Evolutionary conservation across 2,329 filamentous ascomycete species (phyloP), one percentile per base, ranked within the genome.

Genomic region (Aspergillus nomiae): DNA sequence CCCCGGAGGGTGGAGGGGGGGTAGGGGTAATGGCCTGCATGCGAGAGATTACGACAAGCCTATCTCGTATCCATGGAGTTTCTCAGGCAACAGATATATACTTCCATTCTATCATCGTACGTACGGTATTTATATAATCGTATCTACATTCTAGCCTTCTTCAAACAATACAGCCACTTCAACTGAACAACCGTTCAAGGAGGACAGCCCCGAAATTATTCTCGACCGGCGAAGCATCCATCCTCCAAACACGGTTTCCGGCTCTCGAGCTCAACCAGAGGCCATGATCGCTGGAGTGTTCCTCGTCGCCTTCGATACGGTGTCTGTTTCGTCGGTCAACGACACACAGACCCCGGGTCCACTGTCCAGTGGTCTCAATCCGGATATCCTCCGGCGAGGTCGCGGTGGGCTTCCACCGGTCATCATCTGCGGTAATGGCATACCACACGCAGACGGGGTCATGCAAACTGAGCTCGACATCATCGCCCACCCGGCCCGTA

Each of bases 261-360:
- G 87, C 89, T 67, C 81, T 83, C 16, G 80, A 76, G 75, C 89
- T 92, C 72, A 95, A 77, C 95, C 95, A 98, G 58, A 89, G 82
- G 70, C 86, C 78, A 77, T 88, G 83, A 76, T 98, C 94, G 46
- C 89, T 91, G 0, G 89, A 84, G 34, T 89, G 84, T 68, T 86
- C 85, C 51, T 83, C 81, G 26, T 84, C 83, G 73, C 68, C 80
- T 72, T 65, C 82, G 75, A 70, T 77, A 63, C 72, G 78, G 59
- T 76, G 80, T 64, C 75, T 80, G 50, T 78, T 79, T 63, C 95
- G 85, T 41, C 88, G 84, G 81, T 99, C 95, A 46, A 93, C 83
- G 36, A 98, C 85, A 73, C 93, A 94, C 89, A 95, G 94, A 1
- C 95, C 94, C 61, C 92, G 85, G 53, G 94, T 96, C 95, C 95